Conservation (phyloP, 306 rosid genomes). For the Rosa lucieae region DNA sequence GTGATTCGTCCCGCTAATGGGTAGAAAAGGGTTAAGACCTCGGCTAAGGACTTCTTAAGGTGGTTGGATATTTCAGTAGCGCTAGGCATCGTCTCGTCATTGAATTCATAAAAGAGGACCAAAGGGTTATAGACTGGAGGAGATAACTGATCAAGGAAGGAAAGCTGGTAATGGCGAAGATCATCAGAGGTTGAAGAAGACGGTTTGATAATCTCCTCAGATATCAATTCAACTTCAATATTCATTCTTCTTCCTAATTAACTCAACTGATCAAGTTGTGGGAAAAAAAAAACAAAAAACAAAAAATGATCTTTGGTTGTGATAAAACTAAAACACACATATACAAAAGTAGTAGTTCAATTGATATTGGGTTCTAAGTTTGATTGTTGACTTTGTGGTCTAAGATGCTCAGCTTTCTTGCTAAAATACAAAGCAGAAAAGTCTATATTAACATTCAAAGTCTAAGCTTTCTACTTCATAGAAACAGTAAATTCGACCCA, state of each 20-base stretch:
- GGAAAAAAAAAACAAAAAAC: no score
- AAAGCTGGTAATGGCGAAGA: constrained; percentile 41
- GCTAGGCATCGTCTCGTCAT: background rate
- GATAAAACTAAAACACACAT: background rate
- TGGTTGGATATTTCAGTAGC: constrained; percentile 12
- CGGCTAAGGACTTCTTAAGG: constrained; percentile 43
- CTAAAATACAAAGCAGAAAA: background rate
- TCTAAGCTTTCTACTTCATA: background rate
- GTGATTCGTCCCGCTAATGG: constrained; percentile 41
- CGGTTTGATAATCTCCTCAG: constrained; percentile 42
- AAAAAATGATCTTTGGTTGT: background rate
- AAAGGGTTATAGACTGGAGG: constrained; percentile 38
- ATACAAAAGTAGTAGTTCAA: background rate
- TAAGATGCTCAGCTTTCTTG: background rate
- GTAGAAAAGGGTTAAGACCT: constrained; percentile 31
- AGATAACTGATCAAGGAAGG: constrained; percentile 48
- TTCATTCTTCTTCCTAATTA: background rate
- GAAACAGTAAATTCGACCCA: background rate
- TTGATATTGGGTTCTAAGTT: background rate
- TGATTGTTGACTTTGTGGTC: background rate
- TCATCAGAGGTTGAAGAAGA: constrained; percentile 40
- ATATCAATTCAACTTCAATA: constrained; percentile 16
- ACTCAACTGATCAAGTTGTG: background rate
- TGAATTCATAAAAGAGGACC: constrained; percentile 28
- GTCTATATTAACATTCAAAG: background rate